Evolutionary conservation across 345 rosid genomes (phyloP).

Genomic region (Salix suchowensis): DNA sequence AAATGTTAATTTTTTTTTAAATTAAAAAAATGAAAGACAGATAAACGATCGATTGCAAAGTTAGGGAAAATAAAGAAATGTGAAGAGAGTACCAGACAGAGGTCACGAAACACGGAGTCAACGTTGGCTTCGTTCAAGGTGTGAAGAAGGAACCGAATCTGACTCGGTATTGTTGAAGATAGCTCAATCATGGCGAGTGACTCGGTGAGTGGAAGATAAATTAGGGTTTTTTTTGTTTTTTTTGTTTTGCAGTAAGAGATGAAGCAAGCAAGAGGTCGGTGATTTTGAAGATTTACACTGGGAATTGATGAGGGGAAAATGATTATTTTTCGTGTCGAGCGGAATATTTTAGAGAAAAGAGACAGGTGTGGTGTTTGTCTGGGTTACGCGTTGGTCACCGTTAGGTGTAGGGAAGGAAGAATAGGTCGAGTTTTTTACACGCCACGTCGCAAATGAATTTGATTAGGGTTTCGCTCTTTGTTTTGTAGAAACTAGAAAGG

Average conservation of each 20-base stretch:
- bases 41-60: neutral
- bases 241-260: neutral
- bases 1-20: neutral
- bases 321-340: neutral
- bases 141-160: slow-evolving; percentile 68
- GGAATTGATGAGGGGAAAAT: slow-evolving; percentile 12
- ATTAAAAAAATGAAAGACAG: neutral
- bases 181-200: slow-evolving; percentile 42
- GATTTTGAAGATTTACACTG: slow-evolving; percentile 13
- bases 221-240: slow-evolving; percentile 15
- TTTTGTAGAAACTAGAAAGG: too few relatives aligned
- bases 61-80: neutral
- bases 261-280: neutral
- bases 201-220: neutral
- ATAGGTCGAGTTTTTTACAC: neutral
- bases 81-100: slow-evolving; percentile 50
- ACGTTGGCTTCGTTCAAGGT: slow-evolving; percentile 51
- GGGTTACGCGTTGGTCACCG: neutral
- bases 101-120: slow-evolving; percentile 54
- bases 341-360: neutral
- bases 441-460: neutral
- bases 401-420: neutral
- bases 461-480: neutral
- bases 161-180: slow-evolving; percentile 46
- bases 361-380: neutral